phyloP scores from a whole-genome alignment of 2,329 filamentous ascomycete species.

The Epichloe amarillans region DNA sequence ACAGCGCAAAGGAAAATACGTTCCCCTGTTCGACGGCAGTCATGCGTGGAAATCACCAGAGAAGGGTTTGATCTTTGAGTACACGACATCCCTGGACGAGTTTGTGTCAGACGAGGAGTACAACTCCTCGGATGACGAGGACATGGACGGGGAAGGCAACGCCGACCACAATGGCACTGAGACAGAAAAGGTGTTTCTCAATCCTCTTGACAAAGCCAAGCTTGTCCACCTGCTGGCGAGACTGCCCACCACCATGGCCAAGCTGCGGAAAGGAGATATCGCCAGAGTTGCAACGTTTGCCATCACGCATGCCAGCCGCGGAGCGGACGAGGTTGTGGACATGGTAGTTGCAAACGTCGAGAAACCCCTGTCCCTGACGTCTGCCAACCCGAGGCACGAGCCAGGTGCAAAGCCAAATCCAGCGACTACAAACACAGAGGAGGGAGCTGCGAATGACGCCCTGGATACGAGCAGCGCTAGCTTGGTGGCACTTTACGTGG shows the following conservation, averaged over 20 bases:
- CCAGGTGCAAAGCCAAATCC: slow-evolving; percentile 22
- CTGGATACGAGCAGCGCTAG: slow-evolving; percentile 58
- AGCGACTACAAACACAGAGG: slow-evolving; percentile 16
- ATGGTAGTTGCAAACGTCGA: slow-evolving; percentile 74
- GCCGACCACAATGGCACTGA: slow-evolving; percentile 32
- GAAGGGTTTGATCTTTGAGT: slow-evolving; percentile 62
- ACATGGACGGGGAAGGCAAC: slow-evolving; percentile 45
- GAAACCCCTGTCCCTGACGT: slow-evolving; percentile 59
- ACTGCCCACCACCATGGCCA: slow-evolving; percentile 61
- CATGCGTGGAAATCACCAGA: slow-evolving; percentile 68
- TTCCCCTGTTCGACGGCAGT: slow-evolving; percentile 62
- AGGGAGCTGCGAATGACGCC: slow-evolving; percentile 26
- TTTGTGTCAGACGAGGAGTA: slow-evolving; percentile 77
- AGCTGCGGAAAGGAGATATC: slow-evolving; percentile 71
- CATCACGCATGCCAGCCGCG: slow-evolving; percentile 71
- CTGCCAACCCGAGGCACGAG: slow-evolving; percentile 48
- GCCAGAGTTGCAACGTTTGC: slow-evolving; percentile 79
- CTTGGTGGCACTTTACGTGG: slow-evolving; percentile 67
- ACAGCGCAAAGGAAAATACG: slow-evolving; percentile 35
- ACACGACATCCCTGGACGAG: slow-evolving; percentile 60
- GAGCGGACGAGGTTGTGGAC: slow-evolving; percentile 83
- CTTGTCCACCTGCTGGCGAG: slow-evolving; percentile 73
- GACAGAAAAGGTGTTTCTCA: slow-evolving; percentile 52
- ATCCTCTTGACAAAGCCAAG: slow-evolving; percentile 72
- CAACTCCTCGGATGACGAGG: slow-evolving; percentile 75